Conservation (phyloP, 495 filamentous ascomycete species). For the Talaromyces adpressus region DNA sequence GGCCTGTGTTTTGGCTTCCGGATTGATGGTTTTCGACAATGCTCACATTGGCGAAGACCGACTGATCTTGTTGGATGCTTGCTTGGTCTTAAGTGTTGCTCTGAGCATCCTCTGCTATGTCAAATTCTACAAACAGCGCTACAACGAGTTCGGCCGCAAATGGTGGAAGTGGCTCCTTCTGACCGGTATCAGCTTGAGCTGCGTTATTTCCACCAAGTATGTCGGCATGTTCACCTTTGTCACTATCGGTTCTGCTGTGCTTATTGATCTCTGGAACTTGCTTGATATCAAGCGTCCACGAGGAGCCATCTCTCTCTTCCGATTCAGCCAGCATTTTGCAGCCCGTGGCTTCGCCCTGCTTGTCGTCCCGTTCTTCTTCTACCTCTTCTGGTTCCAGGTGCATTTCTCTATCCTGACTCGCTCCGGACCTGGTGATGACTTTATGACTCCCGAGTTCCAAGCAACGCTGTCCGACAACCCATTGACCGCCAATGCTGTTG, state of each 20-base stretch:
- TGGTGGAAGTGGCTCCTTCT: constrained; percentile 99
- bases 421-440: constrained; percentile 94
- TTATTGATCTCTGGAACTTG: constrained; percentile 92
- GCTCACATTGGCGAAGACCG: constrained; percentile 96
- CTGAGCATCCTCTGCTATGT: constrained; percentile 89
- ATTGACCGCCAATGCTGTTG: constrained; percentile 77
- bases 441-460: constrained; percentile 98
- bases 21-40: constrained; percentile 92
- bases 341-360: constrained; percentile 80
- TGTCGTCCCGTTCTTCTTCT: constrained; percentile 90
- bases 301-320: constrained; percentile 66
- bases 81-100: constrained; percentile 91
- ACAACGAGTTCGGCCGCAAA: constrained; percentile 82
- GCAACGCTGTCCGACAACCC: constrained; percentile 91
- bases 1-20: constrained; percentile 78
- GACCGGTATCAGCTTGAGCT: constrained; percentile 88
- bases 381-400: constrained; percentile 99
- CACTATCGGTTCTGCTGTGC: constrained; percentile 88
- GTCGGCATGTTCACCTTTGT: constrained; percentile 96
- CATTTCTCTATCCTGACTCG: constrained; percentile 85
- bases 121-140: constrained; percentile 94
- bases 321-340: constrained; percentile 84
- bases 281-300: constrained; percentile 76
- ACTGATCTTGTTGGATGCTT: constrained; percentile 90
- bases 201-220: constrained; percentile 98